phyloP scores from a whole-genome alignment of 2,329 filamentous ascomycete genomes.

The Sarocladiaceae sp. region DNA sequence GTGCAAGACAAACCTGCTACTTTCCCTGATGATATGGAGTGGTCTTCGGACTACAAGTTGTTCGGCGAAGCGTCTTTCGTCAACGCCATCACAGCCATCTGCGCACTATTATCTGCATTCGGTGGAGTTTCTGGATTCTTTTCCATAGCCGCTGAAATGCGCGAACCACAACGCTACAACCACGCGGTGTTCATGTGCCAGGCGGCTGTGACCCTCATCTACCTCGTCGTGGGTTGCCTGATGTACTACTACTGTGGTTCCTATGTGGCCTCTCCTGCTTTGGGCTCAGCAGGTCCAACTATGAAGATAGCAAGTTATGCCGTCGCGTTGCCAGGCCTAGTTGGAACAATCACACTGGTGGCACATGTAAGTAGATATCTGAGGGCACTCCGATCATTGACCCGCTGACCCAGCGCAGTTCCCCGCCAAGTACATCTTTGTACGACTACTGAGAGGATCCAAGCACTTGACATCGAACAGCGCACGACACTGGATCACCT shows the following conservation, averaged over 20 bases:
- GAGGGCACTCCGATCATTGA: background rate
- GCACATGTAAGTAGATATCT: conserved; percentile 20
- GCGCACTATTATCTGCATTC: conserved; percentile 29
- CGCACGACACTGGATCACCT: conserved; percentile 22
- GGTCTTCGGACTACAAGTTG: conserved; percentile 23
- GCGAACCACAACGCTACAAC: conserved; percentile 21
- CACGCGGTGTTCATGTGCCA: conserved; percentile 21
- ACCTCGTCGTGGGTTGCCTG: conserved; percentile 26
- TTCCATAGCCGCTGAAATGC: conserved; percentile 26
- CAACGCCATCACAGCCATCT: conserved; percentile 23
- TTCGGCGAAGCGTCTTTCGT: conserved; percentile 23
- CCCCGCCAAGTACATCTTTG: conserved; percentile 22
- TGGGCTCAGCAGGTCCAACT: conserved; percentile 34
- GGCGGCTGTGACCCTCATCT: conserved; percentile 23
- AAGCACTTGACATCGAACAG: conserved; percentile 24
- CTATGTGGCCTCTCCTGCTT: conserved; percentile 37
- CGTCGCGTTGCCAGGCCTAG: conserved; percentile 21
- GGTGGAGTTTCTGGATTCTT: conserved; percentile 30
- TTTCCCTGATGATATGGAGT: conserved; percentile 16
- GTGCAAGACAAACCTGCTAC: conserved; percentile 22
- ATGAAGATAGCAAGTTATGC: conserved; percentile 40
- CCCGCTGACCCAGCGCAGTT: conserved; percentile 12
- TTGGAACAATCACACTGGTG: conserved; percentile 19
- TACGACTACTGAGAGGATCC: conserved; percentile 20
- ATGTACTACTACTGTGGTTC: conserved; percentile 40